Evolutionary conservation across 331 rosid species (phyloP).

Genomic region (Quercus tomentella): DNA sequence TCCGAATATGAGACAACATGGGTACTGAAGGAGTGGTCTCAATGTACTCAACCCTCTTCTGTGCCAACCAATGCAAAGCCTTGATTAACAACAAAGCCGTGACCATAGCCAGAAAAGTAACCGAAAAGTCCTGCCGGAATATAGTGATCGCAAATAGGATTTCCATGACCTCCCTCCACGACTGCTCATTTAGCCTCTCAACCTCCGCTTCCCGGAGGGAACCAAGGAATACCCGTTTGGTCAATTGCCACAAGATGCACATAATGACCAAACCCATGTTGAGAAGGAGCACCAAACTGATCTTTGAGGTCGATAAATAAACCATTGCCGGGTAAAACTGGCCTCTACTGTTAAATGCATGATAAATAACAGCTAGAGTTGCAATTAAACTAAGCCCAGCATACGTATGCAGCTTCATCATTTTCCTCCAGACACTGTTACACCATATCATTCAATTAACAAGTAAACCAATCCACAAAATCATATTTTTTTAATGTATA

Average conservation of each 20-base stretch:
- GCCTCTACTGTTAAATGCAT: conserved; percentile 91
- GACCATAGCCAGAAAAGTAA: conserved; percentile 87
- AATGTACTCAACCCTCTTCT: conserved; percentile 95
- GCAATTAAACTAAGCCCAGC: conserved; percentile 86
- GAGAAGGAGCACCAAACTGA: conserved; percentile 88
- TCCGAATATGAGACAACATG: conserved; percentile 72
- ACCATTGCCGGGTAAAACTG: conserved; percentile 98
- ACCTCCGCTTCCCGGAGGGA: conserved; percentile 94
- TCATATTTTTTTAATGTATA: no score
- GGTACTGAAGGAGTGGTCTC: conserved; percentile 95
- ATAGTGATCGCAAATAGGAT: conserved; percentile 94
- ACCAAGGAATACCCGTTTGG: conserved; percentile 79
- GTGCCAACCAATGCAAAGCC: conserved; percentile 98
- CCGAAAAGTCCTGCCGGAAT: conserved; percentile 96
- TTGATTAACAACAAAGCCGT: conserved; percentile 79
- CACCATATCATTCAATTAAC: conserved; percentile 27
- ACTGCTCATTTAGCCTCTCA: conserved; percentile 97
- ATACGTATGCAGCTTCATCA: conserved; percentile 88
- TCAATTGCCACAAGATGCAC: conserved; percentile 88
- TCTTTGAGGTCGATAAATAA: conserved; percentile 92
- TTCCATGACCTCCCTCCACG: conserved; percentile 99
- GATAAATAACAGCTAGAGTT: conserved; percentile 77
- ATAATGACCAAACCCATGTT: conserved; percentile 88
- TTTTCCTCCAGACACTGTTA: conserved; percentile 34
- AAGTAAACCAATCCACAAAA: conserved; percentile 1